Conservation (phyloP, 495 filamentous ascomycete species). For the Peziza echinospora region DNA sequence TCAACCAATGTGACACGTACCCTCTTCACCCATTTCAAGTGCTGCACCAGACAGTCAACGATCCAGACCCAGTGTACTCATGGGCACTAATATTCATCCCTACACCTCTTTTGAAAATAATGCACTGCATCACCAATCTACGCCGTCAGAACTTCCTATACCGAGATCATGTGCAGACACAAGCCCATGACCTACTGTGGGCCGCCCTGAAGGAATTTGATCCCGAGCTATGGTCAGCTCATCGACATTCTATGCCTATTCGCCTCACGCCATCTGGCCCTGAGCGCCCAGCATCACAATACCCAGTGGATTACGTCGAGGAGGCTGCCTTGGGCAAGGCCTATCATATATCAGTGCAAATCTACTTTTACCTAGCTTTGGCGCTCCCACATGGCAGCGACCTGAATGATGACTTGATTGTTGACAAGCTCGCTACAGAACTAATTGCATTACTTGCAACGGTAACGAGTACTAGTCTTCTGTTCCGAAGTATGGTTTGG, state of each 20-base stretch:
- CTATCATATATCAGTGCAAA: not conserved
- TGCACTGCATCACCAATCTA: too few relatives aligned
- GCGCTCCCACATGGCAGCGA: not conserved
- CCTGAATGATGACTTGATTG: not conserved
- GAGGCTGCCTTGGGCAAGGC: not conserved
- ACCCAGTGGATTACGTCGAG: too few relatives aligned
- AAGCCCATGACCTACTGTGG: not conserved
- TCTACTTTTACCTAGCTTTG: not conserved
- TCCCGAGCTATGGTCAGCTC: not conserved
- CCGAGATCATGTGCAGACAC: not conserved
- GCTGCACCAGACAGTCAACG: too few relatives aligned
- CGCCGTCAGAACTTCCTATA: not conserved
- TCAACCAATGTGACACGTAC: not conserved
- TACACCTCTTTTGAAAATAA: too few relatives aligned
- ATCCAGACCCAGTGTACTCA: too few relatives aligned
- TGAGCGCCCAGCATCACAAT: too few relatives aligned
- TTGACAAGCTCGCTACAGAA: not conserved
- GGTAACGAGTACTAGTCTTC: not conserved
- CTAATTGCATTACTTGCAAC: not conserved
- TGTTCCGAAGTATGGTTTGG: not conserved
- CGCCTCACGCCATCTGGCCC: too few relatives aligned
- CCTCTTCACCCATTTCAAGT: too few relatives aligned
- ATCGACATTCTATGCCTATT: not conserved
- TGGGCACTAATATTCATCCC: not conserved
- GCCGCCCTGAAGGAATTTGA: not conserved